Percentiles rank a stretch among this genome's conserved stretches.
Conservation (phyloP, 2,329 filamentous ascomycete genomes). For the Alternaria incomplexa region DNA sequence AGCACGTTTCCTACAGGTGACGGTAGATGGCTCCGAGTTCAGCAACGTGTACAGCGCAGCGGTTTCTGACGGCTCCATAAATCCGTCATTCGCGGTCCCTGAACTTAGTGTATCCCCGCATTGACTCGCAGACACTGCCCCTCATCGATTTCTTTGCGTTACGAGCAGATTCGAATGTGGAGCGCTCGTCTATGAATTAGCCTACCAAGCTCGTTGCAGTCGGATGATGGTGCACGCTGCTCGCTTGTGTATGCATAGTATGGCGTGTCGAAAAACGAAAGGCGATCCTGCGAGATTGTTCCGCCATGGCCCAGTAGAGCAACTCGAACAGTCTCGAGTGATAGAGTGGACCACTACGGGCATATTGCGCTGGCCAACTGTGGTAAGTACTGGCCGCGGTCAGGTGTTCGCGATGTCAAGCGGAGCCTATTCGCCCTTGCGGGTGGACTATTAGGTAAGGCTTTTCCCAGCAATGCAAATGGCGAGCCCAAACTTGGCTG, state of each 20-base stretch:
- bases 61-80: slow-evolving; percentile 11
- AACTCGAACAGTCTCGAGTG: slow-evolving; percentile 10
- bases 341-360: slow-evolving; percentile 22
- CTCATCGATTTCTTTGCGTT: slow-evolving; percentile 22
- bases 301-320: slow-evolving; percentile 7
- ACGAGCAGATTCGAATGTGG: slow-evolving; percentile 28
- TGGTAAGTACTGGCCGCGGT: slow-evolving; percentile 25
- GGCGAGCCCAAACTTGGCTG: slow-evolving; percentile 30
- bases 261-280: slow-evolving; percentile 2
- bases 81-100: slow-evolving; percentile 11
- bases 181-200: slow-evolving; percentile 17
- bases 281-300: slow-evolving; percentile 6
- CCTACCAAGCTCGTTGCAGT: slow-evolving; percentile 14
- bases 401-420: slow-evolving; percentile 38
- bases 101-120: slow-evolving; percentile 23
- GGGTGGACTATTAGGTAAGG: slow-evolving; percentile 45
- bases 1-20: slow-evolving; percentile 12
- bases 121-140: slow-evolving; percentile 10
- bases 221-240: slow-evolving; percentile 17
- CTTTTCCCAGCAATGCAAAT: slow-evolving; percentile 34
- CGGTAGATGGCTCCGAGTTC: slow-evolving; percentile 10
- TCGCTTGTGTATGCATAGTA: slow-evolving; percentile 3
- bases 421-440: slow-evolving; percentile 41
- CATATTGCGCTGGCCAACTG: slow-evolving; percentile 25
- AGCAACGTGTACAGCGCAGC: slow-evolving; percentile 1